phyloP scores from a whole-genome alignment of 1,139 yeast species.

The Nakaseomyces glabratus region DNA sequence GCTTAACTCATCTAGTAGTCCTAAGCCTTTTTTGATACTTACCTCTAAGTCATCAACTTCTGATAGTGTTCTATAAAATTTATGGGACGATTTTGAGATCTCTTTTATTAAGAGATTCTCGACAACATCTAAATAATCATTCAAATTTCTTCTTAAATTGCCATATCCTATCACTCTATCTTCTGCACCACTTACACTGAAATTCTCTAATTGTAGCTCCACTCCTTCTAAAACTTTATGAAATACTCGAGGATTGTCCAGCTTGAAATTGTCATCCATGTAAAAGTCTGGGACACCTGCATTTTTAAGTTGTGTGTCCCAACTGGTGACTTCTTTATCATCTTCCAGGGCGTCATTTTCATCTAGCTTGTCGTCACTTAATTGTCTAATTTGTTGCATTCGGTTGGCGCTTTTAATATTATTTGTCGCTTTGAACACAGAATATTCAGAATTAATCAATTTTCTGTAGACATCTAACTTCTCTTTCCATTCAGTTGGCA shows the following conservation, averaged over 20 bases:
- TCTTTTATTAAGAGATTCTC: conserved; percentile 75
- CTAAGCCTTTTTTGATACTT: conserved; percentile 47
- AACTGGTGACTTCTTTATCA: conserved; percentile 15
- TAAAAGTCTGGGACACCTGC: conserved; percentile 55
- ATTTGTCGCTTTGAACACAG: conserved; percentile 36
- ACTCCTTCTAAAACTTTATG: conserved; percentile 49
- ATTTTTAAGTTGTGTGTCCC: conserved; percentile 7
- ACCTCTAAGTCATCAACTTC: conserved; percentile 55
- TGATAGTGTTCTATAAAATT: conserved; percentile 76
- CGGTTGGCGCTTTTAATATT: conserved; percentile 32
- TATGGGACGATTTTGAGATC: conserved; percentile 73
- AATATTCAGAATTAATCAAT: conserved; percentile 46
- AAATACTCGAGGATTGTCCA: conserved; percentile 84
- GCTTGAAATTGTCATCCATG: conserved; percentile 57
- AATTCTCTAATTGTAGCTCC: conserved; percentile 23
- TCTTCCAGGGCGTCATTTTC: conserved; percentile 11
- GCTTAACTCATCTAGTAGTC: conserved; percentile 40
- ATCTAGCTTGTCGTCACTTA: conserved; percentile 30
- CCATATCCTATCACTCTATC: conserved; percentile 32
- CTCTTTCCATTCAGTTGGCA: conserved; percentile 42
- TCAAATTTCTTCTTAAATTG: conserved; percentile 67
- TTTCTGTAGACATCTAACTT: conserved; percentile 43
- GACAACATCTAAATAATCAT: conserved; percentile 75
- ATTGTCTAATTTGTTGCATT: conserved; percentile 32
- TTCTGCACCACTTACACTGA: conserved; percentile 21